These are phyloP conservation scores for Solanum pennellii DNA, from an alignment of 257 asterid species.

Conservation along the genomic window DNA sequence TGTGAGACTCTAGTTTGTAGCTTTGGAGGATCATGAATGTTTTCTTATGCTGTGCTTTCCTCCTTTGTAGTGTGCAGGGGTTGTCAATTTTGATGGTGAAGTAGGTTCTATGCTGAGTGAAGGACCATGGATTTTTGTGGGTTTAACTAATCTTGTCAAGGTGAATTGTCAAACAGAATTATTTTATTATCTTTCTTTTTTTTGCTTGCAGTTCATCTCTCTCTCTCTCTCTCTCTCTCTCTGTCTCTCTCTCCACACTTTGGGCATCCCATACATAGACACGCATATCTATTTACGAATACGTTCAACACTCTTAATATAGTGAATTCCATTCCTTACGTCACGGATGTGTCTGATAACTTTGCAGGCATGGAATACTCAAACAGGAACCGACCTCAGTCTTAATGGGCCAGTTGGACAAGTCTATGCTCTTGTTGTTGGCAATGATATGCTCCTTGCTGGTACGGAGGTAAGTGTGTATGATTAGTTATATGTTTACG, in stretches of 20 bases:
- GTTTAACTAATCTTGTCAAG: conserved; percentile 79
- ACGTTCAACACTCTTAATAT: not conserved
- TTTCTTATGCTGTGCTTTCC: conserved; percentile 1
- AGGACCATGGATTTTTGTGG: conserved; percentile 97
- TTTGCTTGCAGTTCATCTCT: not conserved
- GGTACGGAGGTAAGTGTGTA: conserved; percentile 71
- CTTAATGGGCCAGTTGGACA: conserved; percentile 93
- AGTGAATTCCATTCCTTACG: not conserved
- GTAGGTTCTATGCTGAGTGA: conserved; percentile 89
- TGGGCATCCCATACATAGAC: not conserved
- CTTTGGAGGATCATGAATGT: not conserved
- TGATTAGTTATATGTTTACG: not conserved
- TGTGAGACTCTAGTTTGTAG: not conserved
- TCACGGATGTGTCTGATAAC: conserved; percentile 3
- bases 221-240: not conserved
- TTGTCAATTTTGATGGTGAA: conserved; percentile 52
- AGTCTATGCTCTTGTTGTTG: conserved; percentile 86
- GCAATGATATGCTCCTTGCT: conserved; percentile 75
- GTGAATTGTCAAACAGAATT: conserved; percentile 23
- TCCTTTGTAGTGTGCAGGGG: conserved; percentile 49
- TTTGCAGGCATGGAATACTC: conserved; percentile 89
- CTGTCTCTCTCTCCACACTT: not conserved
- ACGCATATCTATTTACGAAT: not conserved
- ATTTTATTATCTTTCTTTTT: not conserved
- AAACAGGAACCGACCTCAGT: conserved; percentile 71